These are phyloP conservation scores for Ophiosphaerella herpotricha DNA, from an alignment of 2,329 filamentous ascomycete genomes.

Conservation along the genomic window DNA sequence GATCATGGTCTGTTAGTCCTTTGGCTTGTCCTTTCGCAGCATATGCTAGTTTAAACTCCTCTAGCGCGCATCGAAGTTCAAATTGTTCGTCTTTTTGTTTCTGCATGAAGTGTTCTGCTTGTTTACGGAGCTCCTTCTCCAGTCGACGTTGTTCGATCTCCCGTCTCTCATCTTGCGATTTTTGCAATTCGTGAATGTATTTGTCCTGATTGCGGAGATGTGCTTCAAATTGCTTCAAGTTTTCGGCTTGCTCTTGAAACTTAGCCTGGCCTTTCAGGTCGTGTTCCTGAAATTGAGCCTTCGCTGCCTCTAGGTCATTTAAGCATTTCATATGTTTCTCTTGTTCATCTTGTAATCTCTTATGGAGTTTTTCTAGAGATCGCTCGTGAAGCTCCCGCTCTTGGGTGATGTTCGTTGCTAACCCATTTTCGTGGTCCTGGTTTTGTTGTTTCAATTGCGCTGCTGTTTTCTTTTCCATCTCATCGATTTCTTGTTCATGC, in stretches of 20 bases:
- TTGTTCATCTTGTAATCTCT: background rate
- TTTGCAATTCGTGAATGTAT: background rate
- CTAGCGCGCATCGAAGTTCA: background rate
- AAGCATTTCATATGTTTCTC: background rate
- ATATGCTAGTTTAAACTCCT: conserved; percentile 6
- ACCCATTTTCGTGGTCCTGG: background rate
- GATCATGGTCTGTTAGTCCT: conserved; percentile 10
- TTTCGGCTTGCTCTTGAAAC: background rate
- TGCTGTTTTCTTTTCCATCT: too few relatives aligned
- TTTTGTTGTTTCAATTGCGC: too few relatives aligned
- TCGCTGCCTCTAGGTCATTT: background rate
- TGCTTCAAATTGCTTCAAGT: background rate
- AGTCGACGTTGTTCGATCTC: background rate
- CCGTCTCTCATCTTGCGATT: background rate
- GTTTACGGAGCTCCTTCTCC: background rate
- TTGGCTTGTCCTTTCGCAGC: conserved; percentile 14
- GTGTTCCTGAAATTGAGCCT: background rate
- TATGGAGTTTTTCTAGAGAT: background rate
- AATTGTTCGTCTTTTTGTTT: background rate
- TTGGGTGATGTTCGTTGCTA: background rate
- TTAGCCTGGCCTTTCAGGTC: background rate
- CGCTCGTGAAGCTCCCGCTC: background rate
- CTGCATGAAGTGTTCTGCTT: background rate
- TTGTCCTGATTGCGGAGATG: background rate
- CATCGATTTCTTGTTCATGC: too few relatives aligned